phyloP scores from a whole-genome alignment of 169 alveolate species.

The Plasmodium gonderi region DNA sequence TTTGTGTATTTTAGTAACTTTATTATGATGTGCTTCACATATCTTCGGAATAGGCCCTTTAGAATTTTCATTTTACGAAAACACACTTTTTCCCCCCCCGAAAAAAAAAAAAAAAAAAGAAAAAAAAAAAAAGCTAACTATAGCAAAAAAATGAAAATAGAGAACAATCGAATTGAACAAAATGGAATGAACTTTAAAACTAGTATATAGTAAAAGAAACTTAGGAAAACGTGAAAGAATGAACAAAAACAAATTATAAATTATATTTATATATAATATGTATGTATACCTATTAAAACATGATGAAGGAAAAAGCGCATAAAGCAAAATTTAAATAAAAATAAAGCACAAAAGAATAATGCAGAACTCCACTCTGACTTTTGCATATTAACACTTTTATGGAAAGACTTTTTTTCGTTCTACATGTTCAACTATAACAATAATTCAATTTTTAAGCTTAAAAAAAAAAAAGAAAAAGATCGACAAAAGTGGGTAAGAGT shows the following conservation, averaged over 20 bases:
- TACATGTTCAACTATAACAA: conserved; percentile 16
- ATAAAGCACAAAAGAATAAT: background rate
- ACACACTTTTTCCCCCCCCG: no score
- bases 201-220: background rate
- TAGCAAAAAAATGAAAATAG: background rate
- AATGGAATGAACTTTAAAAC: conserved; percentile 1
- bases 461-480: background rate
- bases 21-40: conserved; percentile 1
- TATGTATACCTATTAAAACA: background rate
- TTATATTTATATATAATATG: no score
- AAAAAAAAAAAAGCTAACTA: background rate
- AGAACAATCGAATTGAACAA: background rate
- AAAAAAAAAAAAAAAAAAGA: conserved; percentile 7
- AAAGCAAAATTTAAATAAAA: background rate
- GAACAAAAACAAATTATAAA: background rate
- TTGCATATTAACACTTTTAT: background rate
- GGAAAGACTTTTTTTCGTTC: conserved; percentile 21
- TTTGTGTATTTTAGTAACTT: conserved; percentile 4
- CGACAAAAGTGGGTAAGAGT: background rate
- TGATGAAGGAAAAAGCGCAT: background rate
- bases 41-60: conserved; percentile 21
- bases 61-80: conserved; percentile 51
- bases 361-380: background rate
- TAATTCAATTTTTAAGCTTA: background rate
- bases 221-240: background rate